A percentile compares a stretch with the other conserved stretches of the same genome.
Evolutionary conservation across 441 rosid genomes (phyloP).

Genomic region (Lepidium campestre): DNA sequence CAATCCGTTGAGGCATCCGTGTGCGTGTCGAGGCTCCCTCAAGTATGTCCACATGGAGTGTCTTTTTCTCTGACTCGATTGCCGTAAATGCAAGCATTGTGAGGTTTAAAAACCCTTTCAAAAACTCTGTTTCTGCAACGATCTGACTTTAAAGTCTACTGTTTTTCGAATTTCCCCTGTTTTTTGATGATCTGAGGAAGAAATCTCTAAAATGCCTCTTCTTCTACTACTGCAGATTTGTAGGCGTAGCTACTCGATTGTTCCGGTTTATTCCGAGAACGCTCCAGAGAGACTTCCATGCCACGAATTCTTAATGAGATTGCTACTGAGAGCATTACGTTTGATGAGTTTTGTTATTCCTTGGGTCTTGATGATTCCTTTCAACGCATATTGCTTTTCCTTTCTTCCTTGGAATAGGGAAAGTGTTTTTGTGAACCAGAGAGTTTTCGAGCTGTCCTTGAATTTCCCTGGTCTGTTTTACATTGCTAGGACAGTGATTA

Average conservation of each 20-base stretch:
- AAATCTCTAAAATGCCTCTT: background rate
- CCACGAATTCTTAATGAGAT: background rate
- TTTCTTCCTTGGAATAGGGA: background rate
- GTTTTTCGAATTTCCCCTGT: background rate
- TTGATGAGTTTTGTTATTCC: background rate
- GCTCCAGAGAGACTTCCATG: constrained; percentile 25
- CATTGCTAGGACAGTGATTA: background rate
- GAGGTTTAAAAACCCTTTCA: background rate
- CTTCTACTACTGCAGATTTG: constrained; percentile 8
- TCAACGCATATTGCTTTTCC: constrained; percentile 5
- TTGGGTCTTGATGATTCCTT: constrained; percentile 15
- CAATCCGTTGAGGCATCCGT: constrained; percentile 22
- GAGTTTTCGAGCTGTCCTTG: background rate
- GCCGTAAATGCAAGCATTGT: constrained; percentile 4
- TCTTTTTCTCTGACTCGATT: constrained; percentile 17
- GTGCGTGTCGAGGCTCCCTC: constrained; percentile 20
- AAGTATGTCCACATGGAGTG: constrained; percentile 18
- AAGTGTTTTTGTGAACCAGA: background rate
- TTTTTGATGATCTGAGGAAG: background rate
- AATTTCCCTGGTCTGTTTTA: background rate
- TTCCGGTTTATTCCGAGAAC: constrained; percentile 19
- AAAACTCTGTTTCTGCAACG: background rate
- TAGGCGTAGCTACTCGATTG: constrained; percentile 15
- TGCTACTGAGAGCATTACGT: constrained; percentile 1
- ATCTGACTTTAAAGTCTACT: background rate